Evolutionary conservation across 2,329 filamentous ascomycete genomes (phyloP), one percentile per base, ranked within the genome.

Genomic region (Penicillium sp.): DNA sequence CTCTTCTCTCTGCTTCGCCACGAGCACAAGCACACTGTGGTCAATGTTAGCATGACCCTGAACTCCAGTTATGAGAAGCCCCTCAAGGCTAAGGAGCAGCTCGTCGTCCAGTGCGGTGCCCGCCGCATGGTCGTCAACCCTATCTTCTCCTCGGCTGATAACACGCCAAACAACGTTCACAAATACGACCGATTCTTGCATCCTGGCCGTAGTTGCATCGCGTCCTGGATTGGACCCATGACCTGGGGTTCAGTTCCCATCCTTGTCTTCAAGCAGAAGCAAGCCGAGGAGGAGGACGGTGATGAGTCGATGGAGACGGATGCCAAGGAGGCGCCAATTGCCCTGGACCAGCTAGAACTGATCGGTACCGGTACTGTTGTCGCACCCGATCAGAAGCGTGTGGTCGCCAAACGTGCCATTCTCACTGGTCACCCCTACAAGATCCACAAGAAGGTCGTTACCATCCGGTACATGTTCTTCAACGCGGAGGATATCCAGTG

Each of bases 381-480:
- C 16, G 86, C 92, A 0, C 90, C 92, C 72, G 74, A 92, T 75
- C 70, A 85, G 71, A 68, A 76, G 46, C 88, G 94, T 38, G 88
- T 99, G 54, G 86, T 99, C 58, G 92, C 93, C 67, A 99, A 99
- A 79, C 88, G 94, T 50, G 87, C 96, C 65, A 90, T 97, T 62
- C 82, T 99, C 55, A 96, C 94, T 0, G 95, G 94, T 16, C 93
- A 99, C 72, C 94, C 95, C 0, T 97, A 91, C 82, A 96, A 99
- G 79, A 99, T 99, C 73, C 91, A 99, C 85, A 97, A 96, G 83
- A 92, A 89, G 76, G 82, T 99, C 24, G 94, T 99, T 57, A 99
- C 95, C 0, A 88, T 99, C 45, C 88, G 94, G 31, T 99, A 99
- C 83, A 99, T 99, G 95, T 99, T 99, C 83, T 99, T 99, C 85